Evolutionary conservation across 176 grass and related monocot genomes (phyloP).

Genomic region (Tillandsia leiboldiana): DNA sequence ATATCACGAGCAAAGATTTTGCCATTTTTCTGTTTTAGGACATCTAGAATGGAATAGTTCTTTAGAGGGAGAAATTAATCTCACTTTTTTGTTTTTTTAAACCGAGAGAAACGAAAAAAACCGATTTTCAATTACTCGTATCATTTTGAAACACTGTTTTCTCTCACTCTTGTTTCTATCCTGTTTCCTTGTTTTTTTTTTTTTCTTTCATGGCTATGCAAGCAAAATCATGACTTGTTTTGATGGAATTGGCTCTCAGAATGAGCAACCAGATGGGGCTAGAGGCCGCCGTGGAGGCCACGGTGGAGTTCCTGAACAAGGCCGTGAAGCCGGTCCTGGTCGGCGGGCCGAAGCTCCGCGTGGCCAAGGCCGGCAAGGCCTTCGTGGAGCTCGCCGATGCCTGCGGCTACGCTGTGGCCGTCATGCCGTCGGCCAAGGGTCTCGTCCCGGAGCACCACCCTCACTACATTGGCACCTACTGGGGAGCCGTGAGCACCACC

Average conservation of each 20-base stretch:
- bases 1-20: too few species aligned
- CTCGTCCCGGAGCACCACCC: slow-evolving; percentile 64
- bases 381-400: slow-evolving; percentile 47
- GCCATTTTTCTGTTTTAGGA: background rate
- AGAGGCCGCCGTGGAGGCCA: slow-evolving; percentile 58
- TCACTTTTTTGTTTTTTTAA: too few species aligned
- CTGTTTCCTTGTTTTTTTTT: background rate
- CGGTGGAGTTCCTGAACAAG: slow-evolving; percentile 59
- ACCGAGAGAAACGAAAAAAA: too few species aligned
- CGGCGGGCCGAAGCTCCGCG: slow-evolving; percentile 56
- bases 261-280: slow-evolving; percentile 67
- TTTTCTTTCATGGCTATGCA: background rate
- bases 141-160: background rate
- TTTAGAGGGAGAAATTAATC: too few species aligned
- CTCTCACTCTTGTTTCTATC: background rate
- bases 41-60: too few species aligned
- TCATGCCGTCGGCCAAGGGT: slow-evolving; percentile 85
- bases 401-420: slow-evolving; percentile 55
- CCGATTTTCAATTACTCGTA: too few species aligned
- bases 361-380: slow-evolving; percentile 49
- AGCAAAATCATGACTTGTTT: background rate
- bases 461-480: slow-evolving; percentile 76
- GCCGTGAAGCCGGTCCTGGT: slow-evolving; percentile 75
- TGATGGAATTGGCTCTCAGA: slow-evolving; percentile 23
- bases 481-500: slow-evolving; percentile 72